Conservation (phyloP, 495 filamentous ascomycete genomes). For the Tuber umbilicatum region DNA sequence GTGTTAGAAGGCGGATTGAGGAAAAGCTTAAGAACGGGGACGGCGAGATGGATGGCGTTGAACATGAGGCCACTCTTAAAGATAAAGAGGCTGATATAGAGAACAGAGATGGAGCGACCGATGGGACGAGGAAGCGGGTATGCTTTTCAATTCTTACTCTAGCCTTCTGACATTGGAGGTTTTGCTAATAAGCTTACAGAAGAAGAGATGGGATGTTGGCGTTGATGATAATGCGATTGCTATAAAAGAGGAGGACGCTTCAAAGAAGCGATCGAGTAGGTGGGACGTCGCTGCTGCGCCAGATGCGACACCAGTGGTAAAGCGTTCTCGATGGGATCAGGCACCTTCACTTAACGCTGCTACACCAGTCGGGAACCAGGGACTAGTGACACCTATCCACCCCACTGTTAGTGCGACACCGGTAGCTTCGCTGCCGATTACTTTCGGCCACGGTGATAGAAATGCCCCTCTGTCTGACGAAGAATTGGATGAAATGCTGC, state of each 20-base stretch:
- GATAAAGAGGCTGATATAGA: conserved; percentile 49
- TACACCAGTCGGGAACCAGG: conserved; percentile 74
- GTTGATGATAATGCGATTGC: conserved; percentile 44
- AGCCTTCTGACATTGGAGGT: background rate
- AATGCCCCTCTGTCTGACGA: conserved; percentile 82
- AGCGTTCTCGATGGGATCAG: conserved; percentile 84
- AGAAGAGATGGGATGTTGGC: conserved; percentile 86
- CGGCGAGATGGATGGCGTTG: conserved; percentile 46
- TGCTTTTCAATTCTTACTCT: conserved; percentile 5
- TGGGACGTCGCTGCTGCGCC: conserved; percentile 41
- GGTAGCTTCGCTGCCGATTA: conserved; percentile 50
- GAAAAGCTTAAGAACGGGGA: conserved; percentile 55
- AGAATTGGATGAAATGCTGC: conserved; percentile 86
- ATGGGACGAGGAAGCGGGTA: conserved; percentile 63
- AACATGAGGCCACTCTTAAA: conserved; percentile 66
- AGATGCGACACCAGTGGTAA: conserved; percentile 58
- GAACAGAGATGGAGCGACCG: conserved; percentile 48
- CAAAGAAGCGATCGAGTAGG: conserved; percentile 38
- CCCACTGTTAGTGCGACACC: conserved; percentile 57
- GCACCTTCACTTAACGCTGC: conserved; percentile 67
- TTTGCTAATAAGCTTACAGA: conserved; percentile 44
- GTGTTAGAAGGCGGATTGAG: conserved; percentile 71
- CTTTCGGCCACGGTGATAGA: conserved; percentile 76
- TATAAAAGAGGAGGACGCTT: conserved; percentile 47
- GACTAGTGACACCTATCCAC: conserved; percentile 79